phyloP scores from a whole-genome alignment of 495 filamentous ascomycete genomes.

The Talaromyces wortmannii region DNA sequence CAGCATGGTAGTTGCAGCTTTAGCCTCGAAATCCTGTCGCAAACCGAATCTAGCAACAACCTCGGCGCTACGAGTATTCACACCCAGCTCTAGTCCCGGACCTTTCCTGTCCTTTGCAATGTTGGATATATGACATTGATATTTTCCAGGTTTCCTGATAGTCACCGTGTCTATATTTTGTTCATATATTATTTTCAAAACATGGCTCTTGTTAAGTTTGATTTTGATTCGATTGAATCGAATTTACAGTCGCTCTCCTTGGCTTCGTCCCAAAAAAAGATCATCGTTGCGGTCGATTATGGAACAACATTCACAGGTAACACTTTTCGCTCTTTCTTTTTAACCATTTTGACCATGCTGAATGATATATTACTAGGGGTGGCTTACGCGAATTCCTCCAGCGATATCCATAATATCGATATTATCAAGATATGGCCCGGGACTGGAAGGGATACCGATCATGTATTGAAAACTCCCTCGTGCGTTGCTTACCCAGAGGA shows the following conservation, averaged over 20 bases:
- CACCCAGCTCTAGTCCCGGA: not conserved
- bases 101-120: not conserved
- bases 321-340: not conserved
- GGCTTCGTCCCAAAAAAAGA: not conserved
- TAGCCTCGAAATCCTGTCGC: too few relatives aligned
- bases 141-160: not conserved
- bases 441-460: constrained; percentile 2
- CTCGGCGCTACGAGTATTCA: not conserved
- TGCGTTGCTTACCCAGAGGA: constrained; percentile 4
- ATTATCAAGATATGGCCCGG: constrained; percentile 9
- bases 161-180: not conserved
- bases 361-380: not conserved
- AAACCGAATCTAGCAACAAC: not conserved
- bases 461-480: constrained; percentile 5
- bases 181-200: not conserved
- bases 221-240: too few relatives aligned
- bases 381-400: constrained; percentile 3
- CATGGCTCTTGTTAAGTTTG: not conserved
- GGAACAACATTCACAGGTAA: constrained; percentile 32
- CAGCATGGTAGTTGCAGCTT: too few relatives aligned
- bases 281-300: constrained; percentile 37
- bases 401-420: constrained; percentile 7
- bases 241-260: not conserved
- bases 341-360: not conserved
- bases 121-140: not conserved